Conservation (phyloP, 805 yeast genomes). For the Kluyveromyces starmeri region DNA sequence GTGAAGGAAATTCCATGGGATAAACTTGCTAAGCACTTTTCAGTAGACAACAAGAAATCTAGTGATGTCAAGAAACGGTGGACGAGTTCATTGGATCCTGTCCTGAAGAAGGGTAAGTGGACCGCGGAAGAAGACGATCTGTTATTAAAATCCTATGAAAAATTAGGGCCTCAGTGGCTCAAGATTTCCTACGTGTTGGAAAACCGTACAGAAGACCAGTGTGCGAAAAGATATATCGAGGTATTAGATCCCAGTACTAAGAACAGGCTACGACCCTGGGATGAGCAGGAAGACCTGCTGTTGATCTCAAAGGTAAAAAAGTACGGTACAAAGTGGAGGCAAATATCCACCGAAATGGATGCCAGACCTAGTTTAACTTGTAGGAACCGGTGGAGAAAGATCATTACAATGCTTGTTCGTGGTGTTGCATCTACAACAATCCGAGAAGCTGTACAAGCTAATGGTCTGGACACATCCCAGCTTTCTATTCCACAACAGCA, state of each 20-base stretch:
- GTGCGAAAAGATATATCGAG: slow-evolving; percentile 84
- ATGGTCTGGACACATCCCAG: slow-evolving; percentile 30
- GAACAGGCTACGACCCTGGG: slow-evolving; percentile 75
- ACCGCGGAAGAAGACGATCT: slow-evolving; percentile 67
- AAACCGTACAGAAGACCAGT: slow-evolving; percentile 91
- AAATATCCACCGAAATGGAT: slow-evolving; percentile 58
- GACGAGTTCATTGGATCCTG: slow-evolving; percentile 79
- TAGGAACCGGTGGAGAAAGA: slow-evolving; percentile 86
- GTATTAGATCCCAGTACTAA: slow-evolving; percentile 76
- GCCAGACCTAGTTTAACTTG: slow-evolving; percentile 86
- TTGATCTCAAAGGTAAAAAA: slow-evolving; percentile 58
- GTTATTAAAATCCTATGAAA: slow-evolving; percentile 52
- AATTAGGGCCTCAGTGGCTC: slow-evolving; percentile 79
- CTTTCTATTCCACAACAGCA: slow-evolving; percentile 8
- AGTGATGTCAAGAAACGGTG: slow-evolving; percentile 85
- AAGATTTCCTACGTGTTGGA: slow-evolving; percentile 66
- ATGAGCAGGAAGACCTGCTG: slow-evolving; percentile 60
- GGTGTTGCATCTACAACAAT: slow-evolving; percentile 51
- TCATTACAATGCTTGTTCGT: slow-evolving; percentile 65
- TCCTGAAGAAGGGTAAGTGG: slow-evolving; percentile 79
- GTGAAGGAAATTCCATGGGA: slow-evolving; percentile 52
- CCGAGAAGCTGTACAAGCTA: slow-evolving; percentile 49
- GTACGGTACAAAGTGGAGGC: slow-evolving; percentile 85
- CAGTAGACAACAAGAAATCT: slow-evolving; percentile 47
- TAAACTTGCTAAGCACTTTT: slow-evolving; percentile 38